Conservation (phyloP, 768 basidiomycete genomes). For the Trametes elegans region DNA sequence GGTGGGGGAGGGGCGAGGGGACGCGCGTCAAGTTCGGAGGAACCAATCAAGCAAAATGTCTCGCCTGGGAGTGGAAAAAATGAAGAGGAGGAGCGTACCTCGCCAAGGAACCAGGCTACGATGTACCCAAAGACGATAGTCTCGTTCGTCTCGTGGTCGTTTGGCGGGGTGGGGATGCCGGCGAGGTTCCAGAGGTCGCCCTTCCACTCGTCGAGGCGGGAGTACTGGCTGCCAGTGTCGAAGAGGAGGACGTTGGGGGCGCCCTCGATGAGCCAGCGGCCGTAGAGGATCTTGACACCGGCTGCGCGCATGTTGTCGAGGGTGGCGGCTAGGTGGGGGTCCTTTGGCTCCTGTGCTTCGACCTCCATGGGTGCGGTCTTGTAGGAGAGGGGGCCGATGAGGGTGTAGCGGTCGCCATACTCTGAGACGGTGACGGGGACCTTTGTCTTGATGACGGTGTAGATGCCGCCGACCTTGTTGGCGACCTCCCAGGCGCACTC, state of each 20-base stretch:
- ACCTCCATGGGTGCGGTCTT: slow-evolving; percentile 99
- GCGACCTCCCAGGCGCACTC: slow-evolving; percentile 98
- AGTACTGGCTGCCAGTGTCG: slow-evolving; percentile 87
- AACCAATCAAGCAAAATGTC: background rate
- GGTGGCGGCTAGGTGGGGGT: slow-evolving; percentile 71
- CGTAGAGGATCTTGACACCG: slow-evolving; percentile 93
- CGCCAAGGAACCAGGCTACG: slow-evolving; percentile 99
- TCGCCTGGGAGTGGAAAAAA: background rate
- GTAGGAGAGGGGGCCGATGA: slow-evolving; percentile 98
- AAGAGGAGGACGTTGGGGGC: slow-evolving; percentile 94
- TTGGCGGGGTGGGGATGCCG: slow-evolving; percentile 94
- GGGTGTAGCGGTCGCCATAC: slow-evolving; percentile 91
- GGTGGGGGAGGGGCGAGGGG: background rate
- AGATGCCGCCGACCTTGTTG: slow-evolving; percentile 99
- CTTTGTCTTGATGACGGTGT: slow-evolving; percentile 99
- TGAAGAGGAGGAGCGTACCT: slow-evolving; percentile 50
- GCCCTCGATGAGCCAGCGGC: slow-evolving; percentile 98
- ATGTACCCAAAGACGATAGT: slow-evolving; percentile 97
- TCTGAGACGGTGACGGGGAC: slow-evolving; percentile 97
- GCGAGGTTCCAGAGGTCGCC: slow-evolving; percentile 97
- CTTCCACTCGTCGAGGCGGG: slow-evolving; percentile 97
- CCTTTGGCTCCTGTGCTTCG: slow-evolving; percentile 85
- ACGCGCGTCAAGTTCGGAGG: background rate
- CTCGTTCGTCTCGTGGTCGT: slow-evolving; percentile 98
- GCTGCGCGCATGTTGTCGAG: slow-evolving; percentile 82